Conservation (phyloP, 192 early-diverging fungal genomes). For the Dimargaris cristalligena region DNA sequence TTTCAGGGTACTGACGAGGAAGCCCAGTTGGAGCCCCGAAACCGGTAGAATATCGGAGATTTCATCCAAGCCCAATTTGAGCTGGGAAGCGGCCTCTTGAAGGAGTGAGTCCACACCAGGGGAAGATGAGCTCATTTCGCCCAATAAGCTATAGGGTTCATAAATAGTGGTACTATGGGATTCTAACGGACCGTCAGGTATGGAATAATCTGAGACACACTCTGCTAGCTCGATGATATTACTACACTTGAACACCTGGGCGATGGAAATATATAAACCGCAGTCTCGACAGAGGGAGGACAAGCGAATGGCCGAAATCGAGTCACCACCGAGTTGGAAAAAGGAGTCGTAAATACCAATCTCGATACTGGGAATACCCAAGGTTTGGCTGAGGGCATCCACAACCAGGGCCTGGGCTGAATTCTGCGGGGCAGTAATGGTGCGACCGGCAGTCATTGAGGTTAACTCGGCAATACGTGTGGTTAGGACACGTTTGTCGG, state of each 20-base stretch:
- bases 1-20: not conserved
- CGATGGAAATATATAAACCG: not conserved
- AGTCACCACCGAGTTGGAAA: not conserved
- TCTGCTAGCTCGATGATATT: not conserved
- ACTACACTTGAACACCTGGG: not conserved
- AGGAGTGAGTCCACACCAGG: not conserved
- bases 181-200: not conserved
- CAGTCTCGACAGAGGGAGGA: not conserved
- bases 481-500: not conserved
- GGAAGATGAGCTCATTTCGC: not conserved
- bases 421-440: not conserved
- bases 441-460: not conserved
- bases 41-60: not conserved
- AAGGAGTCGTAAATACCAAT: not conserved
- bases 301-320: not conserved
- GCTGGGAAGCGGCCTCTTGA: not conserved
- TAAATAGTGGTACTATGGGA: not conserved
- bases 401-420: not conserved
- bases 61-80: not conserved
- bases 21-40: not conserved
- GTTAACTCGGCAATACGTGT: not conserved
- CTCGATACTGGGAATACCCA: not conserved
- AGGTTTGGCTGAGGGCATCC: not conserved
- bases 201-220: not conserved
- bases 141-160: not conserved